Evolutionary conservation across 352 stramenopile genomes (phyloP), one percentile per base, ranked within the genome.

Genomic region (Phytophthora idaei): DNA sequence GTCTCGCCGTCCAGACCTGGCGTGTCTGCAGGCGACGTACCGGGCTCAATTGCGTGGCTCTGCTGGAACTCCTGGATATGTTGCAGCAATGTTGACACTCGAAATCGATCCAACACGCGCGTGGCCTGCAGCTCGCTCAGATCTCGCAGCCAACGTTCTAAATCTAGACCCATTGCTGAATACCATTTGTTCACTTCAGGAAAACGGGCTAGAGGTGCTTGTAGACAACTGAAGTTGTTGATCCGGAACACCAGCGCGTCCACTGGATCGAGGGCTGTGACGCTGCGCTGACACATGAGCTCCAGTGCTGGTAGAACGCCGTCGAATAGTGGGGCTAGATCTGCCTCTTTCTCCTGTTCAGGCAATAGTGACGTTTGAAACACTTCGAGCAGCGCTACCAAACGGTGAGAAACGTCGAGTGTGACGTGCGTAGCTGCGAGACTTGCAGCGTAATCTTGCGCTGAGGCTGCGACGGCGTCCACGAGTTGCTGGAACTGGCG

Each of bases 181-280:
- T 70, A 60, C 80, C 81, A 92, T 49, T 67, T 69, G 0, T 54
- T 52, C 11, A 78, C 81, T 52, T 87, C 79, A 4, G 61, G 61
- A 39, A 89, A 89, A 9, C 67, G 69, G n/a, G 42, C 45, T 1
- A 92, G 61, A 4, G 75, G 69, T 4, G 74, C 76, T 17, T 84
- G 78, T 25, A 93, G 10, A 39, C 83, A 90, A 53, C 77, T 89
- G n/a, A 91, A 66, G 56, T 92, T 90, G 64, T 93, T 91, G 55
- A 90, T 69, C 5, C 76, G 76, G 56, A 93, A 90, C 27, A 93
- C 76, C 39, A 90, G 64, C 12, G 80, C 78, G 31, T 93, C 83
- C 11, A 77, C 64, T 1, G 74, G 44, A 27, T 83, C 76, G 6
- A 87, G 48, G 2, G 50, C 51, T 10, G 65, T 52, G 27, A 88